phyloP scores from a whole-genome alignment of 139 green algal genomes.

The Ettlia oleoabundans region DNA sequence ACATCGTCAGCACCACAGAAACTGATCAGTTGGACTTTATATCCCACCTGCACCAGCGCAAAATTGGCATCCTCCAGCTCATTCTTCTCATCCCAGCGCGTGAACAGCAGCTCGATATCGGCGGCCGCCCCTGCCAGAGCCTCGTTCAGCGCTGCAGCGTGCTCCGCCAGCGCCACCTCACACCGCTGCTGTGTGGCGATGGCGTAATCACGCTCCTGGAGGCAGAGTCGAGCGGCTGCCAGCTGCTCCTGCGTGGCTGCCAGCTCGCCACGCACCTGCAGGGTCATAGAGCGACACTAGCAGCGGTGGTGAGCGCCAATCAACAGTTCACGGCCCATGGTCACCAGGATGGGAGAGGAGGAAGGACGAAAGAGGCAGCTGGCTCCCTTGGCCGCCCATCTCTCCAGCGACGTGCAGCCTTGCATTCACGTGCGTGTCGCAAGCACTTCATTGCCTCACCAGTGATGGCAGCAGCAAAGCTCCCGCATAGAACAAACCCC shows the following conservation, averaged over 20 bases:
- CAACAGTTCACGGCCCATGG: no score
- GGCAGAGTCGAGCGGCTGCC: constrained; percentile 9
- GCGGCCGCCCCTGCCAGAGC: constrained; percentile 37
- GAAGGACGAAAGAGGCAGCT: no score
- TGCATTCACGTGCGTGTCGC: no score
- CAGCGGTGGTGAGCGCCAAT: not conserved
- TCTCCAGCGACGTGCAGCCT: no score
- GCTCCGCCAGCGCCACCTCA: constrained; percentile 42
- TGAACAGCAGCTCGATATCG: constrained; percentile 42
- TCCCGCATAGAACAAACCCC: not conserved
- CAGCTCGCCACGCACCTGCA: constrained; percentile 41
- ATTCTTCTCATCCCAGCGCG: constrained; percentile 44
- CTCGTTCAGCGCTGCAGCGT: constrained; percentile 36
- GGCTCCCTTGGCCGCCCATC: no score
- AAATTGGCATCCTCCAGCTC: constrained; percentile 50
- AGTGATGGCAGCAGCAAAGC: no score
- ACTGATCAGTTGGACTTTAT: no score
- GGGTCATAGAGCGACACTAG: not conserved
- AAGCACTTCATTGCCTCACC: no score
- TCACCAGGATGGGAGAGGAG: no score
- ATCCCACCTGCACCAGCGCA: constrained; percentile 33
- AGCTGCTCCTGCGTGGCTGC: constrained; percentile 39
- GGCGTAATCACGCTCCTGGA: constrained; percentile 53
- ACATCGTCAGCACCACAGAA: no score
- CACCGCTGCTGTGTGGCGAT: constrained; percentile 49